phyloP scores from a whole-genome alignment of 257 asterid genomes.

The Vinca minor region DNA sequence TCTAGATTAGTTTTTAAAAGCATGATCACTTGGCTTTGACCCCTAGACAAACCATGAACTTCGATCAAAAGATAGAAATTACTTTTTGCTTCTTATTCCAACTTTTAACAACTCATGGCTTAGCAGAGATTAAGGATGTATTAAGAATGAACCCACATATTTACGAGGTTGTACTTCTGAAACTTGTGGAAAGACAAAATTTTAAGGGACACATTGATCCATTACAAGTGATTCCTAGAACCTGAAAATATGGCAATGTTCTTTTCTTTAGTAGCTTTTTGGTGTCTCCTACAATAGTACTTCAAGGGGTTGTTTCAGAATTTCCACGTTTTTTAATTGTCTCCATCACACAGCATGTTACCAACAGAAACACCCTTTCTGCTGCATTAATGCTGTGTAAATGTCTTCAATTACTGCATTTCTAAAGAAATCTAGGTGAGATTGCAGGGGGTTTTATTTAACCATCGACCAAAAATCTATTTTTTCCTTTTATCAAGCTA shows the following conservation, averaged over 20 bases:
- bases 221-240: background rate
- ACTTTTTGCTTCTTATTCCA: background rate
- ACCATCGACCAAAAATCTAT: too few relatives aligned
- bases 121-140: background rate
- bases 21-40: background rate
- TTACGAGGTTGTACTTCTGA: background rate
- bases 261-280: background rate
- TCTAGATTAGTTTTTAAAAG: too few relatives aligned
- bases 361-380: background rate
- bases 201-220: background rate
- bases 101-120: background rate
- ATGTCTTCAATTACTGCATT: background rate
- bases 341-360: background rate
- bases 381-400: background rate
- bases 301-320: background rate
- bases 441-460: background rate
- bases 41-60: background rate
- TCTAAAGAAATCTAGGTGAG: background rate
- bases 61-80: background rate
- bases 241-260: background rate
- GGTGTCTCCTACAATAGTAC: background rate
- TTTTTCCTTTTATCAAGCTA: background rate
- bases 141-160: background rate
- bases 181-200: background rate
- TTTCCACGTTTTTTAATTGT: background rate